A percentile compares a stretch with the other conserved stretches of the same genome.
phyloP scores from a whole-genome alignment of 2,329 filamentous ascomycete species.

The Leptoxyphium fumago region DNA sequence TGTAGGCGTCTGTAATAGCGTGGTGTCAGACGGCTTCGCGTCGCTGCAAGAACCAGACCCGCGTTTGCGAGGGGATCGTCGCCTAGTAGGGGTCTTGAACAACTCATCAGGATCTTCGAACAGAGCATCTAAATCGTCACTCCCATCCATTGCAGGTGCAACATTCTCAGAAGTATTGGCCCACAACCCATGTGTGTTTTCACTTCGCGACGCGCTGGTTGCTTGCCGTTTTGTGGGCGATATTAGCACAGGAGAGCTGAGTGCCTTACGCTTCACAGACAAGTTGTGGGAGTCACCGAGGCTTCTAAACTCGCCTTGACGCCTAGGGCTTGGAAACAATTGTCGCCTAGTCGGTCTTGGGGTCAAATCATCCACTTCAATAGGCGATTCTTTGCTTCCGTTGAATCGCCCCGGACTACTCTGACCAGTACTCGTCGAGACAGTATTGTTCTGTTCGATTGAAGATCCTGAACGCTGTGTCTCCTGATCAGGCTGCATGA shows the following conservation, averaged over 20 bases:
- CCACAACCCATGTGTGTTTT: conserved; percentile 21
- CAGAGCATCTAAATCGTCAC: conserved; percentile 42
- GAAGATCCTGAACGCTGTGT: conserved; percentile 8
- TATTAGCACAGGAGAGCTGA: conserved; percentile 3
- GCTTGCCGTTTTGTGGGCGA: conserved; percentile 4
- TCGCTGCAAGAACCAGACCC: conserved; percentile 38
- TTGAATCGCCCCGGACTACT: conserved; percentile 44
- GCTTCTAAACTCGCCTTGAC: conserved; percentile 46
- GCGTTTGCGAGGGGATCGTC: conserved; percentile 50
- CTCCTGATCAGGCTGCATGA: conserved; percentile 27
- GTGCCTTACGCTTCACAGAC: conserved; percentile 6
- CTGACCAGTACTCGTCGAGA: conserved; percentile 41
- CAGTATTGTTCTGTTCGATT: conserved; percentile 17
- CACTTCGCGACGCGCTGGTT: conserved; percentile 2
- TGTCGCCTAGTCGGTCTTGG: conserved; percentile 53
- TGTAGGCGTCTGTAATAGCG: conserved; percentile 33
- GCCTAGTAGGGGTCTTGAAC: conserved; percentile 35
- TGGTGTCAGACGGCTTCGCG: conserved; percentile 12
- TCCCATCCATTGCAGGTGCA: conserved; percentile 28
- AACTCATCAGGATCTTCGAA: conserved; percentile 49
- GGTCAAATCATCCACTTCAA: conserved; percentile 39
- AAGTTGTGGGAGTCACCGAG: conserved; percentile 35
- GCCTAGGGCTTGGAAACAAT: conserved; percentile 63
- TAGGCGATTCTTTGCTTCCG: conserved; percentile 31
- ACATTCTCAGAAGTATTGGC: conserved; percentile 34